These are phyloP conservation scores for Aspergillus arachidicola DNA, from an alignment of 2,329 filamentous ascomycete genomes.

Conservation along the genomic window DNA sequence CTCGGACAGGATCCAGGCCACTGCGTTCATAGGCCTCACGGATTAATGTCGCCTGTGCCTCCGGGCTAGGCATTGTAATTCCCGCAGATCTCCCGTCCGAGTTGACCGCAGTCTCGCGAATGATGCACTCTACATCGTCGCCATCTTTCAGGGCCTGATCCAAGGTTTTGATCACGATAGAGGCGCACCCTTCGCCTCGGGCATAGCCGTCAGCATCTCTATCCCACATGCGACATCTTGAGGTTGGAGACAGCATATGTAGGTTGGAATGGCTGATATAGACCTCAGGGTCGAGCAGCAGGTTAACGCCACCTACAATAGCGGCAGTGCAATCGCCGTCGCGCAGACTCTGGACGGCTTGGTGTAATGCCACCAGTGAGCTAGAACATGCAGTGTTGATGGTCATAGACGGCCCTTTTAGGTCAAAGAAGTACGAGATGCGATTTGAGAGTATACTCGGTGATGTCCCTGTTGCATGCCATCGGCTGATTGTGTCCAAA, in stretches of 20 bases:
- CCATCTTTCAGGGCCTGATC: conserved; percentile 50
- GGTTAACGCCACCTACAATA: conserved; percentile 28
- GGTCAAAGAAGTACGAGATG: conserved; percentile 41
- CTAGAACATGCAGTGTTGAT: conserved; percentile 53
- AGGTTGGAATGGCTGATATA: conserved; percentile 36
- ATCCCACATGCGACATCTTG: conserved; percentile 51
- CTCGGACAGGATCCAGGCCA: conserved; percentile 36
- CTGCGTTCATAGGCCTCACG: conserved; percentile 40
- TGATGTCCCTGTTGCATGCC: conserved; percentile 36
- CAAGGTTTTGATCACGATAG: conserved; percentile 56
- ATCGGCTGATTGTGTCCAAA: conserved; percentile 26
- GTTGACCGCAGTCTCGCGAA: conserved; percentile 40
- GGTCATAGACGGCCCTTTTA: conserved; percentile 44
- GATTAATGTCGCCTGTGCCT: conserved; percentile 46
- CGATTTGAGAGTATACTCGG: conserved; percentile 44
- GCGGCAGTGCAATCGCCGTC: conserved; percentile 30
- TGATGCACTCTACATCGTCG: conserved; percentile 47
- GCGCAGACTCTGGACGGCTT: conserved; percentile 34
- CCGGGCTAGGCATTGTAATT: conserved; percentile 38
- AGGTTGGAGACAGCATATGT: conserved; percentile 55
- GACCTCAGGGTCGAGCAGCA: conserved; percentile 33
- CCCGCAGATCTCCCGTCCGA: conserved; percentile 39
- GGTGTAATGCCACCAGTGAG: conserved; percentile 41
- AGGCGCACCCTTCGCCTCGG: conserved; percentile 56
- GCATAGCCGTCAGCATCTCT: conserved; percentile 52